These are phyloP conservation scores for Podaxis sp. DNA, from an alignment of 768 basidiomycete genomes.

Conservation along the genomic window DNA sequence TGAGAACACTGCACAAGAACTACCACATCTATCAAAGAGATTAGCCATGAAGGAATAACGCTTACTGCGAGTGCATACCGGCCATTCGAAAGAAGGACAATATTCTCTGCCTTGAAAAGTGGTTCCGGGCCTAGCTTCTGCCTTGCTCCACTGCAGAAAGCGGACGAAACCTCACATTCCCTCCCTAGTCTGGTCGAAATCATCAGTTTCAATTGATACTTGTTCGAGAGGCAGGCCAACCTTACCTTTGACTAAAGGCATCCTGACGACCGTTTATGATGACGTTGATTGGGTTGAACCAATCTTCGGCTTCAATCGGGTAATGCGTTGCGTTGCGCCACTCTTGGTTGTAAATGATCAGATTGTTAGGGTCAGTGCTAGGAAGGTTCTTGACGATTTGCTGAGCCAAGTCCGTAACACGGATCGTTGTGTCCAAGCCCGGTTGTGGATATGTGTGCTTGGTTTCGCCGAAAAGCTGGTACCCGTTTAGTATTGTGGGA, in stretches of 20 bases:
- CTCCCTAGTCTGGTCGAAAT: constrained; percentile 37
- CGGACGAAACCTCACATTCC: constrained; percentile 35
- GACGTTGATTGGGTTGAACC: constrained; percentile 44
- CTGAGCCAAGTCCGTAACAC: constrained; percentile 49
- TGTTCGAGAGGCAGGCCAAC: background rate
- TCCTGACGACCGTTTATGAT: constrained; percentile 50
- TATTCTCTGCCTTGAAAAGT: constrained; percentile 48
- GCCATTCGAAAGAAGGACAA: constrained; percentile 59
- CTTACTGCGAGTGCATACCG: constrained; percentile 26
- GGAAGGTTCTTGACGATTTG: constrained; percentile 39
- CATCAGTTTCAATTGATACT: background rate
- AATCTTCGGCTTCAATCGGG: constrained; percentile 40
- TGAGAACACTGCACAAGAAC: constrained; percentile 5
- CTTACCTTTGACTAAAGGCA: constrained; percentile 49
- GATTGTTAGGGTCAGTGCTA: constrained; percentile 43
- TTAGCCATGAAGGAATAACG: constrained; percentile 22
- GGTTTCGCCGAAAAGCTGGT: constrained; percentile 52
- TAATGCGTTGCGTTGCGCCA: constrained; percentile 49
- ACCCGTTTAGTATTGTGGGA: constrained; percentile 1
- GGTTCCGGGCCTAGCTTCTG: constrained; percentile 20
- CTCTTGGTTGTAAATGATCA: constrained; percentile 48
- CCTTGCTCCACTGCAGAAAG: background rate
- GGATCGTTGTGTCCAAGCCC: constrained; percentile 49
- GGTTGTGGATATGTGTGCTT: constrained; percentile 52
- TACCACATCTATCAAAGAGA: constrained; percentile 20